Percentiles rank a stretch among this genome's conserved stretches.
These are phyloP conservation scores for Carpinus viminea DNA, from an alignment of 306 rosid species.

Conservation along the genomic window DNA sequence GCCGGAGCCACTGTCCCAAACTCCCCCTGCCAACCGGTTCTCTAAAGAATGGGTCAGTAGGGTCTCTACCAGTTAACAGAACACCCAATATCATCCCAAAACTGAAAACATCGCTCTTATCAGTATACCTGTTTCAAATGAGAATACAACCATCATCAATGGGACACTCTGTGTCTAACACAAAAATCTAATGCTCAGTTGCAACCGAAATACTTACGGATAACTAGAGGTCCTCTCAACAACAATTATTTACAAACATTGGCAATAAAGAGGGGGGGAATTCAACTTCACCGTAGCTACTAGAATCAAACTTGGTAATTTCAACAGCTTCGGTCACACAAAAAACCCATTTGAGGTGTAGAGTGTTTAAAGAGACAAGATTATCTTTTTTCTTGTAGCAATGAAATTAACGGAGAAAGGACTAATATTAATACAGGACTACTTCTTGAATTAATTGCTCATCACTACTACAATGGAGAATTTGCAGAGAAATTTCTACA, in stretches of 20 bases:
- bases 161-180: neutral
- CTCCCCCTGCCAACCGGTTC: constrained; percentile 82
- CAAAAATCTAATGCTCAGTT: constrained; percentile 1
- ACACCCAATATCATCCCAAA: constrained; percentile 88
- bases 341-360: neutral
- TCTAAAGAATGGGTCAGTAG: constrained; percentile 77
- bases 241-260: neutral
- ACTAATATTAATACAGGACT: neutral
- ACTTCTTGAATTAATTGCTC: neutral
- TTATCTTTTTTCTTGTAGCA: neutral
- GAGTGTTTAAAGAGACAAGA: neutral
- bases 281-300: neutral
- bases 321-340: neutral
- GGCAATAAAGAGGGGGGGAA: neutral
- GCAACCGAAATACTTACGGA: neutral
- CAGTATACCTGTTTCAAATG: constrained; percentile 68
- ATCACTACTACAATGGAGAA: neutral
- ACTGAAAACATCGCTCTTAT: constrained; percentile 93
- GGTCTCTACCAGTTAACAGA: constrained; percentile 76
- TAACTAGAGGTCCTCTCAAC: neutral
- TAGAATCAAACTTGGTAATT: neutral
- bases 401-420: neutral
- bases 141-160: constrained; percentile 17
- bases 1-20: constrained; percentile 80
- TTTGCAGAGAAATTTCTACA: neutral